Evolutionary conservation across 768 basidiomycete genomes (phyloP), one percentile per base, ranked within the genome.

Genomic region (Tricholoma flavovirens): DNA sequence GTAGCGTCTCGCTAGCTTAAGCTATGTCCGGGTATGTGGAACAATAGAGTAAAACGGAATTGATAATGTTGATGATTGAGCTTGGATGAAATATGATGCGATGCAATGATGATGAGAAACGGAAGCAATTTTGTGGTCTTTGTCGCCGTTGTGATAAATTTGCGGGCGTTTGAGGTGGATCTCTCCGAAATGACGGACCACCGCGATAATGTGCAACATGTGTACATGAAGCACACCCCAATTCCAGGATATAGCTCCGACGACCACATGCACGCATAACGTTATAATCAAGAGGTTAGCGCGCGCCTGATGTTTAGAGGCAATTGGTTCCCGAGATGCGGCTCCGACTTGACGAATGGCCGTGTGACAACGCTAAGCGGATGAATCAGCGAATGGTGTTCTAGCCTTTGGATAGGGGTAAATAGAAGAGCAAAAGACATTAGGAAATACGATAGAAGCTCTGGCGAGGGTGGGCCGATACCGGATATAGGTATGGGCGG

Each of bases 281-380:
- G 50, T 42, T 30, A 43, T 12, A 22, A 24, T 57, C 51, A 54
- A 17, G 21, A 42, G 10, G 19, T 56, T 4, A 53, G 61, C 33
- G 40, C 64, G 51, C 69, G 72, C 32, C 73, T 74, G 60, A 82
- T 70, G 59, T 75, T 72, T 59, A 86, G 69, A 51, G 83, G 83
- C 80, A 83, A 82, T 69, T 80, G 83, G 69, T 82, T 83, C 50
- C 83, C 81, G 53, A 76, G 65, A 51, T 73, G 67, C n/a, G 77
- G 74, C 59, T 76, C 74, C 38, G 79, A 81, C 65, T 78, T 81
- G 55, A 84, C 79, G 63, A 81, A 77, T 21, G 83, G 83, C 55
- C 80, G 78, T 54, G 78, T 81, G 21, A 82, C 78, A 56, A 83
- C 74, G 63, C 80, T 80, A 64, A 32, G 59, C 61, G 52, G 55